Base-by-base conservation (phyloP, 805 yeast species). In the Barnettozyma vustinii region DNA sequence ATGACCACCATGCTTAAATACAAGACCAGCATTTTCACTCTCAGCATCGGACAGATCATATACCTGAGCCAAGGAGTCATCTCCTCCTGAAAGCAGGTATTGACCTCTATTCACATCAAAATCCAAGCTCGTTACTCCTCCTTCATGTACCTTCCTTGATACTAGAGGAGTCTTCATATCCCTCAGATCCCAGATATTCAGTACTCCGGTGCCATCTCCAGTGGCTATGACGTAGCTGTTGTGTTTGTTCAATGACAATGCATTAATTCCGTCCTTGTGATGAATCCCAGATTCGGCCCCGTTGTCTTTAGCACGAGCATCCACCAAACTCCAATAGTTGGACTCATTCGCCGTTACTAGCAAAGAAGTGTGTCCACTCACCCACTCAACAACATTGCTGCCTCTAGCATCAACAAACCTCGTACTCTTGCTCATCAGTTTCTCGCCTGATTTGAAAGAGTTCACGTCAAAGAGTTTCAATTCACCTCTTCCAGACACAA, bases 1-100 rank as follows among this genome's bases (percentile, higher is more conserved):
- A 64, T 91, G 98, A 0, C 97, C 97, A 4, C 82, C 84, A 65
- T 91, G 98, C 3, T 74, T 72, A 60, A 91, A 90, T 8, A n/a
- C 32, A 25, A 16, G 80, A 41, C 46, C 76, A 59, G 45, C 56
- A 18, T 62, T 60, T 1, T 57, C 63, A 1, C 45, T 60, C 4
- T 58, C 57, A 5, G 57, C 51, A 5, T 72, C 53, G 27, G 42
- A 39, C 4, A 79, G 61, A 57, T 86, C 85, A 79, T 83, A 81
- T 2, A 88, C 36, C 57, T 79, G 80, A 9, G 84, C 89, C 42
- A 74, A 57, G 1, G 79, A 77, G 57, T 83, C 89, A 2, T 77
- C 76, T n/a, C 83, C 80, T 0, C 83, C 80, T 4, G 82, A 71
- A 0, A 87, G 91, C 9, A 89, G 52, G 9, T 18, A 40, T 25